A percentile compares a stretch with the other conserved stretches of the same genome.
Evolutionary conservation across 305 asterid genomes (phyloP).

Genomic region (Lippia alba): DNA sequence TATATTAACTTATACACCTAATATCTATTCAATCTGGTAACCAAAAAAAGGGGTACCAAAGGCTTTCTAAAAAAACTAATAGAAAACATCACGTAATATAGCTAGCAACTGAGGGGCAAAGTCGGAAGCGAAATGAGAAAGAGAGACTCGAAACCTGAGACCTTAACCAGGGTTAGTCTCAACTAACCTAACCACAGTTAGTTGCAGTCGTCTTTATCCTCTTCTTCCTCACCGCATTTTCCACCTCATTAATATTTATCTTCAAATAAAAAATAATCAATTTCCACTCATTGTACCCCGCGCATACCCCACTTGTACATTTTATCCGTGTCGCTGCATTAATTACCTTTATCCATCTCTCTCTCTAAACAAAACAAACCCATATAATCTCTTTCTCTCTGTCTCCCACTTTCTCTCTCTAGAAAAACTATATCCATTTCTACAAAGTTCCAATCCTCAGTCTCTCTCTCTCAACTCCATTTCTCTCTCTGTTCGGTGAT

Average conservation of each 20-base stretch:
- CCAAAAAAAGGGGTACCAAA: too few relatives aligned
- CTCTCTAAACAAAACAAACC: constrained; percentile 35
- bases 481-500: neutral
- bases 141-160: constrained; percentile 5
- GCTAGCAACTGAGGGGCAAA: constrained; percentile 10
- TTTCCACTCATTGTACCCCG: constrained; percentile 18
- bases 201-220: constrained; percentile 41
- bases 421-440: constrained; percentile 24
- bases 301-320: constrained; percentile 17
- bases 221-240: constrained; percentile 25
- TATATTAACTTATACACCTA: too few relatives aligned
- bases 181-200: constrained; percentile 23
- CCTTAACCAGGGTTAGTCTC: constrained; percentile 28
- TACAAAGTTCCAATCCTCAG: constrained; percentile 22
- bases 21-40: too few relatives aligned
- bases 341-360: constrained; percentile 23
- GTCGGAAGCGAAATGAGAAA: neutral
- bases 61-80: too few relatives aligned
- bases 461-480: constrained; percentile 12
- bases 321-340: constrained; percentile 26
- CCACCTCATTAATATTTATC: constrained; percentile 38
- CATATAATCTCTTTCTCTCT: constrained; percentile 4
- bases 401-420: constrained; percentile 45
- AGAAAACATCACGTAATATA: too few relatives aligned
- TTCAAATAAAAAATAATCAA: neutral